Percentiles rank a stretch among this genome's conserved stretches.
phyloP scores from a whole-genome alignment of 345 rosid species.

The Ricinus communis region DNA sequence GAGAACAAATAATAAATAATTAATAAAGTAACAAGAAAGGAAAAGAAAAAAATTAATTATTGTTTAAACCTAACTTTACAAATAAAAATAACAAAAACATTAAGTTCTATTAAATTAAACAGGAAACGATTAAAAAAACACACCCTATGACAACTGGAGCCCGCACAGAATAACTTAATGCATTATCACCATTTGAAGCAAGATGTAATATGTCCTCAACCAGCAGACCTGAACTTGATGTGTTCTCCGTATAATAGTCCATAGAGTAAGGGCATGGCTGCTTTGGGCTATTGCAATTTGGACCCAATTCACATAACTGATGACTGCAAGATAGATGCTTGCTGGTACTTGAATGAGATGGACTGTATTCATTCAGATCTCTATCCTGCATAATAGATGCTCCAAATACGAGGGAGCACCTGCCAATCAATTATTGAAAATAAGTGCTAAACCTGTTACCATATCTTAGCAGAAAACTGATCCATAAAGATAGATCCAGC shows the following conservation, averaged over 20 bases:
- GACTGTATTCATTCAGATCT: conserved; percentile 72
- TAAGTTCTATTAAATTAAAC: conserved; percentile 15
- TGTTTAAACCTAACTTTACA: background rate
- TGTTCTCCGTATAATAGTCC: conserved; percentile 48
- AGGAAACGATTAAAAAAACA: conserved; percentile 18
- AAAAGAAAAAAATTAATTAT: background rate
- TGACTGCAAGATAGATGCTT: conserved; percentile 71
- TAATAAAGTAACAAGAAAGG: background rate
- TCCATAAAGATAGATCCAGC: background rate
- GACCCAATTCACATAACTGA: conserved; percentile 51
- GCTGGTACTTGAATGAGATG: conserved; percentile 73
- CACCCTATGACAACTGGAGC: conserved; percentile 78
- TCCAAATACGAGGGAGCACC: conserved; percentile 94
- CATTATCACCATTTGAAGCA: conserved; percentile 38
- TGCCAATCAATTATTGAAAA: conserved; percentile 95
- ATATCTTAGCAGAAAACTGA: conserved; percentile 22
- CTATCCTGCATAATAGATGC: conserved; percentile 95
- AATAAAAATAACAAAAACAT: background rate
- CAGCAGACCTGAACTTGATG: conserved; percentile 82
- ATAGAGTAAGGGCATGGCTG: conserved; percentile 69
- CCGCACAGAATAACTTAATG: conserved; percentile 46
- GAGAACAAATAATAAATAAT: conserved; percentile 7
- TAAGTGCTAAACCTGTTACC: conserved; percentile 76
- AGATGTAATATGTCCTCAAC: conserved; percentile 71
- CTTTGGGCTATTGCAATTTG: conserved; percentile 53